Percentiles rank a stretch among this genome's conserved stretches.
Evolutionary conservation across 2,329 filamentous ascomycete species (phyloP).

Genomic region (Colletotrichum graminicola): DNA sequence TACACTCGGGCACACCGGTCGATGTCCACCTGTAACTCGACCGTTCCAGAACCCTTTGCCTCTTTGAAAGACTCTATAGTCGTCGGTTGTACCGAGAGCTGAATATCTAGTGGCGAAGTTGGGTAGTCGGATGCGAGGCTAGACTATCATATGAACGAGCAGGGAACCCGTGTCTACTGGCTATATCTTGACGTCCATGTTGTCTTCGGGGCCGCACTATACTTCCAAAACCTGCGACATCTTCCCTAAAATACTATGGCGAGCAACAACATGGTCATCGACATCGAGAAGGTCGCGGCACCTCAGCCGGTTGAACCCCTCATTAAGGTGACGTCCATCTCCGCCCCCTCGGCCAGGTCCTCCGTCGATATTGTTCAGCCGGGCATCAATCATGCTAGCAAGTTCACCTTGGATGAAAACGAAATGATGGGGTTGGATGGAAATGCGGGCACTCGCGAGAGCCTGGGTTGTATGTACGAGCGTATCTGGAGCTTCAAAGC

Average conservation of each 20-base stretch:
- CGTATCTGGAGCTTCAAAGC: conserved; percentile 28
- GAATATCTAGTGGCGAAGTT: not conserved
- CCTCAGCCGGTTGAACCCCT: not conserved
- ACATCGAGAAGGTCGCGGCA: not conserved
- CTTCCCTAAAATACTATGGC: not conserved
- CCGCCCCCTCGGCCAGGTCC: conserved; percentile 41
- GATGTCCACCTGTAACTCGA: not conserved
- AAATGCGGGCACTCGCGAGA: conserved; percentile 6
- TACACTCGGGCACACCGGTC: not conserved
- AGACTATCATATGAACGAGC: not conserved
- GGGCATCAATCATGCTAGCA: conserved; percentile 16
- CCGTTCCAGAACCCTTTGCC: not conserved
- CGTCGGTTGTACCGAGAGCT: not conserved
- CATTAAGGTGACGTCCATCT: not conserved
- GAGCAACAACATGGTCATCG: not conserved
- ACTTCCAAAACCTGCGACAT: not conserved
- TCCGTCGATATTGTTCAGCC: conserved; percentile 20
- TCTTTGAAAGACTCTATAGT: not conserved
- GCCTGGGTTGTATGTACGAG: conserved; percentile 27
- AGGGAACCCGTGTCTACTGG: not conserved
- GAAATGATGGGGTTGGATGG: conserved; percentile 12
- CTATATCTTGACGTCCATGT: not conserved
- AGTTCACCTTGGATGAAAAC: conserved; percentile 22
- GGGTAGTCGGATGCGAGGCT: not conserved
- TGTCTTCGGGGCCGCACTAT: not conserved